Base-by-base conservation (phyloP, 331 rosid genomes). In the Ulmus americana region DNA sequence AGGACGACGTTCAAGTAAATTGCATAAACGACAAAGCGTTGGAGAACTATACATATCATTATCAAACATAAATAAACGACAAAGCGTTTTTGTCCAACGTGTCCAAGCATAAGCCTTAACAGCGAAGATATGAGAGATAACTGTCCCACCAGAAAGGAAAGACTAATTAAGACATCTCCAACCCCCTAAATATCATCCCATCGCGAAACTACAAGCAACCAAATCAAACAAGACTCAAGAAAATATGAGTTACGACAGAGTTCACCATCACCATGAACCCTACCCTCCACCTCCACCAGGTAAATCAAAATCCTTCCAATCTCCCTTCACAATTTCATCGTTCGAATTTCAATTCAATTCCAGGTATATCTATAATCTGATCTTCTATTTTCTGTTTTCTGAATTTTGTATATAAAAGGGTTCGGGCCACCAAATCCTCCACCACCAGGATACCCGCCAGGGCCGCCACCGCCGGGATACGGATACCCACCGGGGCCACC, bases 281-380 rank as follows among this genome's bases (percentile, higher is more conserved):
- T 86, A 75, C 64, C 73, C 73, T 55, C 22, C 84, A 6, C 84
- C 89, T 52, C 87, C 84, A 6, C 86, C 88, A 38, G 91, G 91
- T 69, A 55, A 39, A 40, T 42, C 47, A 41, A 8, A 8, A 39
- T 1, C 15, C 8, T 38, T n/a, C 18, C 28, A 3, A 3, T 55
- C 18, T 10, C 22, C 3, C 2, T 38, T 62, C 45, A 15, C 1
- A 9, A 20, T 44, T 7, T 8, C 40, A 52, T 11, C 61, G 10
- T 7, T 38, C 11, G 10, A n/a, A 13, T 16, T 0, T 54, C 45
- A 13, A 35, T 15, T 28, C 6, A 58, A 47, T 53, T 59, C 43
- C 64, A 6, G 35, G 7, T 13, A 3, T 41, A 11, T 12, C 3
- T 59, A 11, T 13, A 39, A 14, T 63, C 48, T 28, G 9, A 1